phyloP scores from a whole-genome alignment of 2,329 filamentous ascomycete genomes.

The Cladophialophora exuberans region DNA sequence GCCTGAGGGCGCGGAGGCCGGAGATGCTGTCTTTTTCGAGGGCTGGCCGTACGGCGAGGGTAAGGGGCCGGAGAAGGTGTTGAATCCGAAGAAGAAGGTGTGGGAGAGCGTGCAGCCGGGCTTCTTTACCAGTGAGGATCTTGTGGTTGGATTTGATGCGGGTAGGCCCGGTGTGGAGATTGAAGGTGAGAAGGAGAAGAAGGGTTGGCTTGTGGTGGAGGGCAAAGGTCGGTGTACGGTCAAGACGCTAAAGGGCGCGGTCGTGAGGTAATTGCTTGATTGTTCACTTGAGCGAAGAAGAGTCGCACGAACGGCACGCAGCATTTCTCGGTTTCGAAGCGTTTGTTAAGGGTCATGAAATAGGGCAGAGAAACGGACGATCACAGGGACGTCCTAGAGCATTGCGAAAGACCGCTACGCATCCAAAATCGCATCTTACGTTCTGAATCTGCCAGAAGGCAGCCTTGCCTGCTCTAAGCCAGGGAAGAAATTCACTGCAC shows the following conservation, averaged over 20 bases:
- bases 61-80: constrained; percentile 72
- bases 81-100: constrained; percentile 99
- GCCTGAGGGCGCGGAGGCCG: constrained; percentile 75
- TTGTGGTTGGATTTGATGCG: constrained; percentile 87
- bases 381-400: too few relatives aligned
- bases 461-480: too few relatives aligned
- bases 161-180: constrained; percentile 69
- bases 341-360: too few relatives aligned
- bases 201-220: constrained; percentile 72
- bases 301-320: too few relatives aligned
- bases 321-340: too few relatives aligned
- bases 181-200: constrained; percentile 49
- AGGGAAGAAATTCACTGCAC: too few relatives aligned
- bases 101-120: constrained; percentile 97
- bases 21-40: constrained; percentile 89
- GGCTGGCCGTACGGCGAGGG: constrained; percentile 79
- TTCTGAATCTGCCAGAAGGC: too few relatives aligned
- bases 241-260: constrained; percentile 75
- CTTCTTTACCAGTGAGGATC: constrained; percentile 81
- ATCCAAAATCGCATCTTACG: too few relatives aligned
- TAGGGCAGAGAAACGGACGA: too few relatives aligned
- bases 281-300: too few relatives aligned
- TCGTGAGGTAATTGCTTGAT: constrained; percentile 27
- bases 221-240: constrained; percentile 79
- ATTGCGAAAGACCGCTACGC: too few relatives aligned